These are phyloP conservation scores for Mucor irregularis DNA, from an alignment of 371 early-diverging fungal genomes.

Conservation along the genomic window DNA sequence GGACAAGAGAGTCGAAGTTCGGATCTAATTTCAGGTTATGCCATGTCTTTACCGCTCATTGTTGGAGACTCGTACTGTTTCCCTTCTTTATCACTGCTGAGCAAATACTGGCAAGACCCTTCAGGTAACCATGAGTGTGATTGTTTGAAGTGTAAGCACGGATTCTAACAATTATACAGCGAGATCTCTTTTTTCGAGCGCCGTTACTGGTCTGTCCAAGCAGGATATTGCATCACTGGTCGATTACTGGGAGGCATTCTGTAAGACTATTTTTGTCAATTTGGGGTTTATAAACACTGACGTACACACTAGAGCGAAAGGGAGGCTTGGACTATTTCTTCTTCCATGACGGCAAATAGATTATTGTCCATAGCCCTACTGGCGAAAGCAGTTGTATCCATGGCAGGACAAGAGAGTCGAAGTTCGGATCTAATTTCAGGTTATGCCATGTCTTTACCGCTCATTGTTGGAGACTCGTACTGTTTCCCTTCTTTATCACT, in stretches of 20 bases:
- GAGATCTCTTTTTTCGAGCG: slow-evolving; percentile 46
- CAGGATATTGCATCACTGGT: slow-evolving; percentile 50
- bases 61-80: slow-evolving; percentile 55
- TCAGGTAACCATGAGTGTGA: slow-evolving; percentile 48
- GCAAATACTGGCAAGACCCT: slow-evolving; percentile 88
- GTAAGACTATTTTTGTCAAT: slow-evolving; percentile 39
- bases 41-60: slow-evolving; percentile 52
- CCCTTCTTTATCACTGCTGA: slow-evolving; percentile 74
- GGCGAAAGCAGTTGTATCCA: slow-evolving; percentile 48
- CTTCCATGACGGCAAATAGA: slow-evolving; percentile 61
- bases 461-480: slow-evolving; percentile 51
- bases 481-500: slow-evolving; percentile 72
- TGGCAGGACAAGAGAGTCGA: slow-evolving; percentile 53
- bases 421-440: slow-evolving; percentile 46
- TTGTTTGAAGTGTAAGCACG: neutral
- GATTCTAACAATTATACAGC: slow-evolving; percentile 20
- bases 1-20: slow-evolving; percentile 53
- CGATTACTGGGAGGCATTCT: slow-evolving; percentile 65
- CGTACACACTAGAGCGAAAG: slow-evolving; percentile 33
- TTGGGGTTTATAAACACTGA: no score
- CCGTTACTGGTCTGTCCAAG: slow-evolving; percentile 40
- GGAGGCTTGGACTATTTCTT: slow-evolving; percentile 61
- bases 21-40: slow-evolving; percentile 52
- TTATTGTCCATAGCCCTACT: slow-evolving; percentile 61
- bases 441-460: slow-evolving; percentile 57